Evolutionary conservation across 2,329 filamentous ascomycete species (phyloP).

Genomic region (Pestalotiopsis sp.): DNA sequence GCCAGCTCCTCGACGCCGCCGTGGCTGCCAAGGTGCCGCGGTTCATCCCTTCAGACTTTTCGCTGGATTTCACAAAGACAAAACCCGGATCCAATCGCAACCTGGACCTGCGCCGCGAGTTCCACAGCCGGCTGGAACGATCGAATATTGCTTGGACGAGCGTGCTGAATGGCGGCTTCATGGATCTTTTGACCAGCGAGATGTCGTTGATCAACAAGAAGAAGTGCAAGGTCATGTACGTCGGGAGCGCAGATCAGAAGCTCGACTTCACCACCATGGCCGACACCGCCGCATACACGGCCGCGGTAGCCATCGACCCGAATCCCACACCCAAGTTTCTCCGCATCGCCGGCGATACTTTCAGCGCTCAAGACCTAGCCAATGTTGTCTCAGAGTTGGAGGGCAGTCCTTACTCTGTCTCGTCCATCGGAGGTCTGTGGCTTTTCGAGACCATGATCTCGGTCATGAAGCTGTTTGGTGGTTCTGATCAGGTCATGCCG

Average conservation of each 20-base stretch:
- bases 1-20: conserved; percentile 13
- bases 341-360: conserved; percentile 21
- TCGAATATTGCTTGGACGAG: conserved; percentile 20
- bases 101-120: conserved; percentile 21
- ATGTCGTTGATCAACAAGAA: conserved; percentile 15
- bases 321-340: conserved; percentile 19
- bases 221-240: conserved; percentile 16
- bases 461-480: conserved; percentile 16
- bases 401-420: neutral
- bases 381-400: conserved; percentile 7
- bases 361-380: conserved; percentile 17
- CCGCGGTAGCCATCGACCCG: conserved; percentile 19
- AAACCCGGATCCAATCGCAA: conserved; percentile 20
- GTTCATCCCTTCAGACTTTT: conserved; percentile 17
- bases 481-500: conserved; percentile 17
- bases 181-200: conserved; percentile 16
- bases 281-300: conserved; percentile 21
- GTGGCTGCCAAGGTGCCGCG: conserved; percentile 15
- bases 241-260: conserved; percentile 15
- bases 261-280: conserved; percentile 21
- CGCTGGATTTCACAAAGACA: conserved; percentile 24
- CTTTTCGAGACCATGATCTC: conserved; percentile 15
- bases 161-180: conserved; percentile 20
- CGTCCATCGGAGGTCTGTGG: conserved; percentile 19
- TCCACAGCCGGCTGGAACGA: conserved; percentile 18